Percentiles rank a stretch among this genome's conserved stretches.
Conservation (phyloP, 257 asterid species). For the Paulownia fortunei region DNA sequence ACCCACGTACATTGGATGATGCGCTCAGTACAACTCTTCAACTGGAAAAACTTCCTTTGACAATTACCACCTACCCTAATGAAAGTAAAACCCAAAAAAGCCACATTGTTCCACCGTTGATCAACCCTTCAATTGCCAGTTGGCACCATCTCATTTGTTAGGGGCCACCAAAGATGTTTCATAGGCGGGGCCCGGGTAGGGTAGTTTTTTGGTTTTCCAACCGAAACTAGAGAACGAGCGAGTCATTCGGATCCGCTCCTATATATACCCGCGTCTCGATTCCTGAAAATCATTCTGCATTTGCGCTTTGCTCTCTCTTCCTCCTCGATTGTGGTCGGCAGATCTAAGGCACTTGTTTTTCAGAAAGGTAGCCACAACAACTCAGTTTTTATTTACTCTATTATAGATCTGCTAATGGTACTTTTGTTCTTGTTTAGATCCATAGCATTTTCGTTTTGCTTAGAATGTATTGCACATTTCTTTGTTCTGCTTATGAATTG, state of each 20-base stretch:
- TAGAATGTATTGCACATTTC: background rate
- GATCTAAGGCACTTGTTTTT: slow-evolving; percentile 18
- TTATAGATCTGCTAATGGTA: slow-evolving; percentile 31
- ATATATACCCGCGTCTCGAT: slow-evolving; percentile 30
- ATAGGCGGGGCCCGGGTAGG: slow-evolving; percentile 30
- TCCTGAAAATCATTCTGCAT: slow-evolving; percentile 19
- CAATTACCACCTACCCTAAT: slow-evolving; percentile 7
- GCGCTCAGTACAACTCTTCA: slow-evolving; percentile 29
- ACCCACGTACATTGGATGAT: slow-evolving; percentile 34
- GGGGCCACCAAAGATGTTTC: slow-evolving; percentile 1
- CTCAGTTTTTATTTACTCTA: background rate
- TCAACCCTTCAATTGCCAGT: slow-evolving; percentile 15
- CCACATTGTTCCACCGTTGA: slow-evolving; percentile 32
- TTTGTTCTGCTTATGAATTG: background rate
- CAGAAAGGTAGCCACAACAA: slow-evolving; percentile 27
- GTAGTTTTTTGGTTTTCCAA: background rate
- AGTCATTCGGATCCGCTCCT: slow-evolving; percentile 32
- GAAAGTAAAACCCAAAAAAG: background rate
- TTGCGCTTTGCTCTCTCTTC: background rate
- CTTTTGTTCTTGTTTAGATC: slow-evolving; percentile 19
- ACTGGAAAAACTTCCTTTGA: background rate
- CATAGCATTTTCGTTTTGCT: background rate
- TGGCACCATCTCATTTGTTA: slow-evolving; percentile 11
- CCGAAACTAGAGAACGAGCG: slow-evolving; percentile 21
- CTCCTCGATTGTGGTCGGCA: slow-evolving; percentile 11